Evolutionary conservation across 1,284 basidiomycete species (phyloP), one percentile per base, ranked within the genome.

Genomic region (Grifola frondosa): DNA sequence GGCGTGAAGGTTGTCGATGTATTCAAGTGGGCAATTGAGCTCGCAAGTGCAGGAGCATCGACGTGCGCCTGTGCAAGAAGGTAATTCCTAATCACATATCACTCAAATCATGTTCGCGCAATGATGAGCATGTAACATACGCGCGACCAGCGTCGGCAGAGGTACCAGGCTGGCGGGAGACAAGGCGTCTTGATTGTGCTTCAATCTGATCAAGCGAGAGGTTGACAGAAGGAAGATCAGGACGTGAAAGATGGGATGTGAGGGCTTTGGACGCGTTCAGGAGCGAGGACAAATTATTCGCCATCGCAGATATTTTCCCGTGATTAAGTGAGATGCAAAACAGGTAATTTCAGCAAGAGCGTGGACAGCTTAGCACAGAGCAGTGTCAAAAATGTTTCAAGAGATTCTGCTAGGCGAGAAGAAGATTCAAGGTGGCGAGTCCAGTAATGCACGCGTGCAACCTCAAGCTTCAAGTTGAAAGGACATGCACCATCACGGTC

Each of bases 151-250:
- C 68, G 62, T 88, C 85, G 37, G 74, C 71, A 6, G 82, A 71
- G 23, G 77, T 69, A 22, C 73, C 76, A 9, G 80, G 77, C 58
- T 87, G 83, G 37, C 81, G 76, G 28, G 83, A 80, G 12, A 91
- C 86, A 16, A 93, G 79, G 33, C 86, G 75, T 17, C 90, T 74
- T 1, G 88, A 90, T 66, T 95, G 91, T 0, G 85, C 84, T 63
- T 97, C 91, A 52, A 97, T 89, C 69, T 97, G 91, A 66, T 95
- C 91, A 29, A 97, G 75, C 4, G 89, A 89, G 36, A 96, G 82
- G 50, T 91, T 82, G 25, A 97, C 84, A 4, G 84, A 79, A 7
- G 93, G 93, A 1, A 97, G 69, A 53, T 93, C 88, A 5, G 86
- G 84, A 30, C 78, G 74, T 6, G 82, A 75, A 23, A 91, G 67